Conservation (phyloP, 148 eudicot species). For the Rhododendron ovatum region DNA sequence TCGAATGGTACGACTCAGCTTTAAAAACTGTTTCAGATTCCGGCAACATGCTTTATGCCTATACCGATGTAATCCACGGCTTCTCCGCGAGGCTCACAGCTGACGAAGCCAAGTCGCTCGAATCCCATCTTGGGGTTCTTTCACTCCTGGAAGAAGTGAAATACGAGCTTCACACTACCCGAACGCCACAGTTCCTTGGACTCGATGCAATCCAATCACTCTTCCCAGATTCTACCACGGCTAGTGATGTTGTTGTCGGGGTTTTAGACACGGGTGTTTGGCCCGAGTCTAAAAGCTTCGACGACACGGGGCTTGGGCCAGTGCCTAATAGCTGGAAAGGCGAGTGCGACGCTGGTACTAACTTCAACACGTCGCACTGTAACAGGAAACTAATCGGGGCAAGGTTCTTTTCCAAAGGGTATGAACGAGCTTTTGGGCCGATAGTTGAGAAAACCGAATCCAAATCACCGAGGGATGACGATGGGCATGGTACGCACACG, state of each 20-base stretch:
- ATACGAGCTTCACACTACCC: constrained; percentile 79
- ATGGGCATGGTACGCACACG: constrained; percentile 96
- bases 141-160: constrained; percentile 43
- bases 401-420: constrained; percentile 63
- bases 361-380: constrained; percentile 49
- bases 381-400: constrained; percentile 79
- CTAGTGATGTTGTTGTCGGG: constrained; percentile 57
- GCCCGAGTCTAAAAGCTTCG: constrained; percentile 69
- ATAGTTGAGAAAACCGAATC: constrained; percentile 56
- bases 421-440: constrained; percentile 60
- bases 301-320: constrained; percentile 65
- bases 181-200: constrained; percentile 76
- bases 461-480: constrained; percentile 78
- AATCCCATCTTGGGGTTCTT: constrained; percentile 48
- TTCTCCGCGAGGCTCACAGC: constrained; percentile 59
- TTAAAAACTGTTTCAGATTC: constrained; percentile 46
- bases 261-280: constrained; percentile 82
- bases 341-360: constrained; percentile 52
- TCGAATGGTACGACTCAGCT: constrained; percentile 66
- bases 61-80: constrained; percentile 63
- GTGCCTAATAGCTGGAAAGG: constrained; percentile 76
- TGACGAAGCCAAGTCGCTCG: constrained; percentile 52
- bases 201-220: constrained; percentile 28
- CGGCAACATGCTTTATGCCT: constrained; percentile 58
- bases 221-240: constrained; percentile 34